A percentile compares a stretch with the other conserved stretches of the same genome.
These are phyloP conservation scores for Alloteropsis angusta DNA, from an alignment of 202 grass and related monocot species.

Conservation along the genomic window DNA sequence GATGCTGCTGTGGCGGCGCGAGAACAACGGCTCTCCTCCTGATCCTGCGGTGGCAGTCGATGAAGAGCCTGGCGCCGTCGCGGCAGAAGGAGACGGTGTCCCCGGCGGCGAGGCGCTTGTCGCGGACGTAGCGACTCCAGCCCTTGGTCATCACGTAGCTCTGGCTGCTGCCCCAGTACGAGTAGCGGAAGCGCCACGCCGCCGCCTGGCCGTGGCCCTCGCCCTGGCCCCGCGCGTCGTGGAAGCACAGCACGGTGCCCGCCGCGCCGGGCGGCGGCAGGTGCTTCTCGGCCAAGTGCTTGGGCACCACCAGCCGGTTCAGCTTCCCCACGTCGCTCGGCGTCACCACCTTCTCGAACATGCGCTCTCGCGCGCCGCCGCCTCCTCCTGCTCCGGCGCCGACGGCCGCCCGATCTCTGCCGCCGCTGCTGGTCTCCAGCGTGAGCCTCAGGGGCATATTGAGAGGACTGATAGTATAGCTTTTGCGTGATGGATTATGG, in stretches of 20 bases:
- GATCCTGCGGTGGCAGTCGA: not conserved
- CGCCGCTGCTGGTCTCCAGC: not conserved
- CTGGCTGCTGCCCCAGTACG: constrained; percentile 23
- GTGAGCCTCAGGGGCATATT: not conserved
- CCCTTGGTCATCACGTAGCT: constrained; percentile 38
- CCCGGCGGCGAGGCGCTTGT: constrained; percentile 29
- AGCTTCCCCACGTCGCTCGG: constrained; percentile 29
- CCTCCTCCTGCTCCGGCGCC: not conserved
- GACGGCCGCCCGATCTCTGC: not conserved
- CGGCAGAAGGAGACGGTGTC: constrained; percentile 37
- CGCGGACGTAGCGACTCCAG: constrained; percentile 23
- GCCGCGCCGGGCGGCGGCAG: not conserved
- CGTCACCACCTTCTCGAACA: constrained; percentile 26
- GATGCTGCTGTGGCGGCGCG: not conserved
- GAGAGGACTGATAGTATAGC: too few species aligned
- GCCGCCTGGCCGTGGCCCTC: too few species aligned
- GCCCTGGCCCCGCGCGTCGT: constrained; percentile 8
- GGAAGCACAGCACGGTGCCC: constrained; percentile 23
- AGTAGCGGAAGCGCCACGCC: constrained; percentile 17
- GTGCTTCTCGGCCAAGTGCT: constrained; percentile 21
- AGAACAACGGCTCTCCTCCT: too few species aligned
- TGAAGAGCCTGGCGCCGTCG: not conserved
- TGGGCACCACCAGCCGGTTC: constrained; percentile 21
- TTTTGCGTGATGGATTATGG: too few species aligned
- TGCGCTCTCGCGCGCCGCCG: not conserved